A percentile compares a stretch with the other conserved stretches of the same genome.
Evolutionary conservation across 1,139 yeast species (phyloP).

Genomic region (Pichia cactophila): DNA sequence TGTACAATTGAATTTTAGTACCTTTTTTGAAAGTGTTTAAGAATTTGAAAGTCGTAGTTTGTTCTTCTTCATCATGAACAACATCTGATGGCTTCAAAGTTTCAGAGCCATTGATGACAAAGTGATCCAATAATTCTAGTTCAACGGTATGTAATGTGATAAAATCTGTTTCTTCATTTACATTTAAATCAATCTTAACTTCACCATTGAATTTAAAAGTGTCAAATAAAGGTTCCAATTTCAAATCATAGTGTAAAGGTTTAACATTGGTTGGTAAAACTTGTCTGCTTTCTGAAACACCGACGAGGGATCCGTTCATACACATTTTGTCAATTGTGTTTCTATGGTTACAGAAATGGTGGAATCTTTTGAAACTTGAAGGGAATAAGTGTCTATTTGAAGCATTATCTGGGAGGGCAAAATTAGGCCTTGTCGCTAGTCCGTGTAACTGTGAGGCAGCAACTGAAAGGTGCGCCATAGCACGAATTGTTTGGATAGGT

Average conservation of each 20-base stretch:
- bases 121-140: conserved; percentile 25
- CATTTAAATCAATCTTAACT: conserved; percentile 36
- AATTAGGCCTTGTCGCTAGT: not conserved
- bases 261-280: conserved; percentile 37
- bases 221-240: conserved; percentile 28
- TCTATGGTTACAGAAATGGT: conserved; percentile 11
- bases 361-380: not conserved
- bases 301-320: conserved; percentile 17
- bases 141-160: conserved; percentile 38
- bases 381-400: not conserved
- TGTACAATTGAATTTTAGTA: conserved; percentile 27
- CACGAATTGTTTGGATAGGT: not conserved
- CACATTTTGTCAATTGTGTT: conserved; percentile 8
- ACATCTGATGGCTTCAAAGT: conserved; percentile 16
- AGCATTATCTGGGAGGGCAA: not conserved
- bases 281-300: conserved; percentile 23
- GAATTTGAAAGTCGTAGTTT: conserved; percentile 58
- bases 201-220: conserved; percentile 35
- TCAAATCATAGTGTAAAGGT: conserved; percentile 41
- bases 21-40: conserved; percentile 35
- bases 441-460: not conserved
- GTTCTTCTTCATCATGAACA: conserved; percentile 35
- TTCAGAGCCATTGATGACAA: conserved; percentile 13
- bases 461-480: not conserved
- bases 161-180: conserved; percentile 32